These are phyloP conservation scores for Aspergillus sojae DNA, from an alignment of 2,329 filamentous ascomycete species.

Conservation along the genomic window DNA sequence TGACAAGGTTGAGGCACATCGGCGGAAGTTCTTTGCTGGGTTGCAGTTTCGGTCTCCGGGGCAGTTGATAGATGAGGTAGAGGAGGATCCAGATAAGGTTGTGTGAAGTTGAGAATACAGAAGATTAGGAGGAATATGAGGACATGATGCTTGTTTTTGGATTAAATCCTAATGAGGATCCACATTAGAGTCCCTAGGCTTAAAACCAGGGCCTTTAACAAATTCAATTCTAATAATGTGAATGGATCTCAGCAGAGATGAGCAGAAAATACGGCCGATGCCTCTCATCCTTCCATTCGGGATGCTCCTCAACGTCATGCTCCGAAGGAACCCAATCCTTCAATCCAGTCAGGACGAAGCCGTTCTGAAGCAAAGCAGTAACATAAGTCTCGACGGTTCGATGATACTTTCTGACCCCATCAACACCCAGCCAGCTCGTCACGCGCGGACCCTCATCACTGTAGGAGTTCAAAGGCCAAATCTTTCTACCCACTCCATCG, in stretches of 20 bases:
- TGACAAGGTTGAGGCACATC: background rate
- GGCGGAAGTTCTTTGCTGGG: background rate
- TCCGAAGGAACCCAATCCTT: slow-evolving; percentile 42
- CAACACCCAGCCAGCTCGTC: slow-evolving; percentile 48
- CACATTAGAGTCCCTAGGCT: too few species aligned
- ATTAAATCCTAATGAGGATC: too few species aligned
- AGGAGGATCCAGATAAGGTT: background rate
- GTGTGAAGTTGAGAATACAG: background rate
- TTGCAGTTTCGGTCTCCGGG: background rate
- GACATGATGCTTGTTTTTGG: too few species aligned
- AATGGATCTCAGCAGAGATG: slow-evolving; percentile 22
- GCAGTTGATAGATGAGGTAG: background rate
- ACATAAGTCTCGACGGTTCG: slow-evolving; percentile 49
- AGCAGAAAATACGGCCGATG: slow-evolving; percentile 43
- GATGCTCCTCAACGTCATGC: slow-evolving; percentile 33
- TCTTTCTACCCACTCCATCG: slow-evolving; percentile 33
- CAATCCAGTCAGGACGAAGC: slow-evolving; percentile 44
- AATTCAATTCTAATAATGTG: background rate
- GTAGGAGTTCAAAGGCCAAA: slow-evolving; percentile 50
- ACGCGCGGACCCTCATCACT: slow-evolving; percentile 45
- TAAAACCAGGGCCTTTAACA: too few species aligned
- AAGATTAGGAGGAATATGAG: too few species aligned
- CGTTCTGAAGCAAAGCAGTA: slow-evolving; percentile 37
- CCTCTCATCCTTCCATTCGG: slow-evolving; percentile 35
- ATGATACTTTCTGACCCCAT: slow-evolving; percentile 50